Base-by-base conservation (phyloP, 164 flowering plant genomes). In the Aristolochia californica region DNA sequence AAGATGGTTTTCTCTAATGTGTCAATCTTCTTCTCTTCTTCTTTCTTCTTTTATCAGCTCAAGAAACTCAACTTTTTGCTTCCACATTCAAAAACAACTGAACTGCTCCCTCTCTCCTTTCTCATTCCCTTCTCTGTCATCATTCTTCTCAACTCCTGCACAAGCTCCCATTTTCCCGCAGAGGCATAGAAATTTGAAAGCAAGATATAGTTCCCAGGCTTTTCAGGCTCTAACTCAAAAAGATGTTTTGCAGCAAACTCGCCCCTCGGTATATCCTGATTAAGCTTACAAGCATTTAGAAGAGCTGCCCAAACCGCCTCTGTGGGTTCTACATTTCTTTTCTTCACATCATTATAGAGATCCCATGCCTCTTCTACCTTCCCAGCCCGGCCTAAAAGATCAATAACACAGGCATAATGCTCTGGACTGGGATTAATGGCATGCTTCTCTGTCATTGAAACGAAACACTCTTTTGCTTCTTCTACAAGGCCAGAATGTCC, bases 181-280 rank as follows among this genome's bases (percentile, higher is more conserved):
- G 75, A 70, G 43, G 85, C 85, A 73, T 77, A 80, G 21, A 80
- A 73, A 63, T 84, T 77, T 12, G 87, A 78, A 38, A 80, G 52
- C 50, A 72, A 59, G 11, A 84, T 72, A 49, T 66, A 72, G 53
- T 63, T 60, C 45, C 63, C 77, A 15, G 91, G 73, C 5, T 77
- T 77, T 44, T 69, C 64, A 3, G 81, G 77, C 45, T 77, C 79
- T n/a, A 75, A 63, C 57, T 78, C 70, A 60, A 81, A 5, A 15
- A 80, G 72, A 43, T 56, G 26, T 55, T 70, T 69, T 17, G 84
- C 83, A 15, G 77, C 85, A 66, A 62, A 63, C 45, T 77, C 80
- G 4, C 79, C 83, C 52, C 77, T 55, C 13, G 28, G 16, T 4
- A 74, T 60, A 75, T 82, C 83, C 40, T 30, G 43, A 60, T 72